Base-by-base conservation (phyloP, 2,329 filamentous ascomycete species). In the Fusarium sp. region DNA sequence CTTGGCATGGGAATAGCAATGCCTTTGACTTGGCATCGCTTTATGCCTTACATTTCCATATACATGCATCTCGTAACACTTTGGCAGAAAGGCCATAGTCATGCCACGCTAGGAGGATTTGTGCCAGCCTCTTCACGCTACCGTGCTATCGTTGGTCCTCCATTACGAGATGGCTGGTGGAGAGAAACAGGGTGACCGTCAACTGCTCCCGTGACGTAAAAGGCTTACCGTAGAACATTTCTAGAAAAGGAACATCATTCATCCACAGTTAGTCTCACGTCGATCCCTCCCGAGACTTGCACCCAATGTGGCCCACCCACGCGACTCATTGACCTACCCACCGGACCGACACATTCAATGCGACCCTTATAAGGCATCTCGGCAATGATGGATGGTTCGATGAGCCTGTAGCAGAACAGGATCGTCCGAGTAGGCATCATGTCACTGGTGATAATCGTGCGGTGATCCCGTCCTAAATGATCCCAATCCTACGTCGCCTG, bases 161-260 rank as follows among this genome's bases (percentile, higher is more conserved):
- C 8, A 41, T 56, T 42, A n/a, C 49, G 49, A 16, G 21, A 56
- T 51, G 16, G 31, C 12, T 14, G 27, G 56, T 51, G 63, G 49
- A 56, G 29, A 62, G 44, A n/a, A 44, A 37, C 21, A 55, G 65
- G 65, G 49, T 29, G 64, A 63, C 44, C 23, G 46, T 54, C 63
- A 67, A 55, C 65, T 46, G 33, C 15, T 15, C 42, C 42, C 18
- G 35, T 73, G 70, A 73, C 62, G 70, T 71, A 60, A 54, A 48
- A 38, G 44, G 48, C 48, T 70, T 52, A 46, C 45, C 16, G 19
- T 73, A n/a, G 70, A 73, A 71, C 16, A 37, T 38, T 73, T 73
- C 70, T 68, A 67, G 70, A 73, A 73, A 29, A 31, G 66, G 70
- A 67, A 41, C 31, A 73, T 67, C 12, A 31, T 67, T n/a, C 48